A percentile compares a stretch with the other conserved stretches of the same genome.
These are phyloP conservation scores for Camelina hispida DNA, from an alignment of 345 rosid genomes.

Conservation along the genomic window DNA sequence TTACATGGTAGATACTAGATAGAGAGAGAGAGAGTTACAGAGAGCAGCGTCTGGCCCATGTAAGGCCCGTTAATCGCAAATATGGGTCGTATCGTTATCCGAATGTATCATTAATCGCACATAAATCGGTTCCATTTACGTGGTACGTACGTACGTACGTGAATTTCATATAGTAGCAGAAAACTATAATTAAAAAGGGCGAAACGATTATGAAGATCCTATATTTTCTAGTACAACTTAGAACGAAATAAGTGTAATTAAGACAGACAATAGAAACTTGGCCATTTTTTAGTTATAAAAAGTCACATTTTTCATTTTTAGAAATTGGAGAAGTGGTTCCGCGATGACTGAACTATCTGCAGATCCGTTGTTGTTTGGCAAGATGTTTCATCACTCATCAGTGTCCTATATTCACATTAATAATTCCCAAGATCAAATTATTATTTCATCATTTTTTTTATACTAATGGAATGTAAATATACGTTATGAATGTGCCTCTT, in stretches of 20 bases:
- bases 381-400: conserved; percentile 76
- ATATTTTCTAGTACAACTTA: conserved; percentile 46
- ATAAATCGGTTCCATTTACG: conserved; percentile 50
- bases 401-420: conserved; percentile 49
- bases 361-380: conserved; percentile 82
- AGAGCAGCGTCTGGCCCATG: neutral
- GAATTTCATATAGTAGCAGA: conserved; percentile 30
- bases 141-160: conserved; percentile 9
- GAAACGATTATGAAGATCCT: conserved; percentile 36
- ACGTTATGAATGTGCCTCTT: conserved; percentile 43
- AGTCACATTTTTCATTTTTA: conserved; percentile 37
- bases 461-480: neutral
- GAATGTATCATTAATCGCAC: neutral
- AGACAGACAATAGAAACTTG: conserved; percentile 17
- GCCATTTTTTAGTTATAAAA: conserved; percentile 24
- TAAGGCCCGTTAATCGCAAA: conserved; percentile 2
- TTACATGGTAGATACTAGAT: neutral
- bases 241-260: conserved; percentile 11
- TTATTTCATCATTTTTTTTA: neutral
- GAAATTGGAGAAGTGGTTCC: conserved; percentile 75
- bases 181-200: neutral
- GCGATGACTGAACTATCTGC: conserved; percentile 77
- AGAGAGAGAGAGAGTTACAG: neutral
- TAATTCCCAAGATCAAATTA: neutral
- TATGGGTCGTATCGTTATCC: neutral